Percentiles rank a stretch among this genome's conserved stretches.
Evolutionary conservation across 257 asterid genomes (phyloP).

Genomic region (Ophiorrhiza pumila): DNA sequence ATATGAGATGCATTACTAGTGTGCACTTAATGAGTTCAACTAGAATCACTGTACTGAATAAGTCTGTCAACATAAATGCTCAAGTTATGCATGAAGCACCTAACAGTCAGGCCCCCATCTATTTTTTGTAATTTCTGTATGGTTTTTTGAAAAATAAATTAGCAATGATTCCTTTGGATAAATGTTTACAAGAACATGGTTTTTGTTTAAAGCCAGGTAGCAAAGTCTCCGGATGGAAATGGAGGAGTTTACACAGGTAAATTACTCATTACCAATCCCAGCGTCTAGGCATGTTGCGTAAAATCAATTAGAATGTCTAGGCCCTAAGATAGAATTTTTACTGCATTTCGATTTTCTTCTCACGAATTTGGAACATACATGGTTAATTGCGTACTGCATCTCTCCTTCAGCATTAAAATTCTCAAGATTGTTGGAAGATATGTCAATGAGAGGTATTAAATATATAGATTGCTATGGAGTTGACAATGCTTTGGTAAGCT

Average conservation of each 20-base stretch:
- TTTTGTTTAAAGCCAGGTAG: slow-evolving; percentile 62
- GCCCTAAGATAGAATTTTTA: background rate
- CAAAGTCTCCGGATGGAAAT: slow-evolving; percentile 97
- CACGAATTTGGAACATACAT: background rate
- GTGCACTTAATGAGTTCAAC: background rate
- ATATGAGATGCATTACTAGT: background rate
- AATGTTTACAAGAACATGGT: slow-evolving; percentile 20
- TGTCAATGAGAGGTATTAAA: slow-evolving; percentile 82
- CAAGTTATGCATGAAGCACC: background rate
- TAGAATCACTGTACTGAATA: background rate
- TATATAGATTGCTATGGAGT: slow-evolving; percentile 95
- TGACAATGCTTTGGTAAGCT: slow-evolving; percentile 87
- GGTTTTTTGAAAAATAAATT: background rate
- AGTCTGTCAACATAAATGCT: too few species aligned
- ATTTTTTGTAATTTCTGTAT: background rate
- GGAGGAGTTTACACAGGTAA: slow-evolving; percentile 97
- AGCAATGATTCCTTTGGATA: slow-evolving; percentile 7
- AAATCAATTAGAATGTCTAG: background rate
- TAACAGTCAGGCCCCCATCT: background rate
- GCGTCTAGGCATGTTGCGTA: background rate
- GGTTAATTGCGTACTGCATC: slow-evolving; percentile 20
- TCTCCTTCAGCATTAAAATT: slow-evolving; percentile 66
- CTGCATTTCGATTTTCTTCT: slow-evolving; percentile 10
- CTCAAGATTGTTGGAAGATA: slow-evolving; percentile 81
- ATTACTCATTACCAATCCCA: background rate